Conservation (phyloP, 2,329 filamentous ascomycete species). For the Neonectria punicea region DNA sequence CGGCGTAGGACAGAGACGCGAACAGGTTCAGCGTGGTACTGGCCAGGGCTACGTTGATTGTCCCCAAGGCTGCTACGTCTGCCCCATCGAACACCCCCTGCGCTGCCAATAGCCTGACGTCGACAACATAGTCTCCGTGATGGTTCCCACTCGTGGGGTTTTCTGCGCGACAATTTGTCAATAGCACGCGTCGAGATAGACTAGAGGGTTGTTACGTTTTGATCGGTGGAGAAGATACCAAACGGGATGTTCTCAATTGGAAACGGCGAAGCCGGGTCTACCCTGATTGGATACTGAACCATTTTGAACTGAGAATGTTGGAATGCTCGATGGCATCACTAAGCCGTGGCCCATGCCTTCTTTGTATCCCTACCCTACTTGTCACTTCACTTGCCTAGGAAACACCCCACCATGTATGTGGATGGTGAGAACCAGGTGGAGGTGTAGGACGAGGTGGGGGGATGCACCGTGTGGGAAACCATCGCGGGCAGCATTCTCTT, state of each 20-base stretch:
- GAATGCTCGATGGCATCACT: background rate
- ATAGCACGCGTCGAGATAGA: background rate
- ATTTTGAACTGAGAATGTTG: background rate
- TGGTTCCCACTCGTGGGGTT: background rate
- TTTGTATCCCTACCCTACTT: background rate
- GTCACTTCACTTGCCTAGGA: background rate
- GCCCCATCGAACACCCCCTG: background rate
- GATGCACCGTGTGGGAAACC: background rate
- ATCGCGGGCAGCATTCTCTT: background rate
- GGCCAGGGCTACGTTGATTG: background rate
- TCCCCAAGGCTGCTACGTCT: background rate
- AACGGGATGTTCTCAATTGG: conserved; percentile 1
- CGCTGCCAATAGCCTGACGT: background rate
- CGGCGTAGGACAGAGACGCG: background rate
- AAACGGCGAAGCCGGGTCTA: background rate
- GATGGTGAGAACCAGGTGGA: background rate
- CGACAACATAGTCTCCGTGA: conserved; percentile 1
- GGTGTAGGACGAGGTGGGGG: background rate
- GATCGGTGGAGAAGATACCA: background rate
- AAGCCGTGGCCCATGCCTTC: background rate
- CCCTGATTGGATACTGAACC: background rate
- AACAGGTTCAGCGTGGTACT: background rate
- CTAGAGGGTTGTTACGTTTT: background rate
- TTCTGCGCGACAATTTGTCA: background rate
- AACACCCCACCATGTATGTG: background rate